These are phyloP conservation scores for Pseudogymnoascus verrucosus DNA, from an alignment of 2,329 filamentous ascomycete species.

Conservation along the genomic window DNA sequence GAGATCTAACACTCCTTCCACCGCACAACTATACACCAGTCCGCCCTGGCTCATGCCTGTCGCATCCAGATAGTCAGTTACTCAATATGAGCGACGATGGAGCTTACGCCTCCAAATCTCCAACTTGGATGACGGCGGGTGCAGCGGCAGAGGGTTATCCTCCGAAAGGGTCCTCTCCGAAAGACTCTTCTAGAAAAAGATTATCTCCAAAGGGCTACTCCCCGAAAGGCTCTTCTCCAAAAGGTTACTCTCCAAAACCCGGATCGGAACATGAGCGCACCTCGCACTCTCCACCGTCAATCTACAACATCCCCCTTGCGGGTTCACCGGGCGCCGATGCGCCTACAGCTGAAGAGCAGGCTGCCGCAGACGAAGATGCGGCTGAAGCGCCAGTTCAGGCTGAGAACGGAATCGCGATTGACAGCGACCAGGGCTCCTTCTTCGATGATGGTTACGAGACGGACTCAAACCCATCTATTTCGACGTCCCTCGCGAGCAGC, in stretches of 20 bases:
- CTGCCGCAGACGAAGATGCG: conserved; percentile 12
- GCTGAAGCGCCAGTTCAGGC: conserved; percentile 23
- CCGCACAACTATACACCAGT: not conserved
- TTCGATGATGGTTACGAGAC: conserved; percentile 26
- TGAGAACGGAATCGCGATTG: conserved; percentile 23
- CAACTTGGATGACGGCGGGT: not conserved
- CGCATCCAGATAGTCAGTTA: not conserved
- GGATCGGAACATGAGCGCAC: not conserved
- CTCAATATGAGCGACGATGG: conserved; percentile 6
- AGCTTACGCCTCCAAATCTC: not conserved
- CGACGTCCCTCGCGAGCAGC: conserved; percentile 24
- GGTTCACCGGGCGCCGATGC: not conserved
- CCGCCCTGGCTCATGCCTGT: not conserved
- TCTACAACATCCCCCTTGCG: not conserved
- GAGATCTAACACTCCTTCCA: not conserved
- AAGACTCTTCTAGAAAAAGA: not conserved
- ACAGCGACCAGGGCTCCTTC: conserved; percentile 12
- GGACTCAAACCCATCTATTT: conserved; percentile 18
- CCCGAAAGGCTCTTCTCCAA: not conserved
- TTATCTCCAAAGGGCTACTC: not conserved
- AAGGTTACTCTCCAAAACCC: not conserved
- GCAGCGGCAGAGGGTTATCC: not conserved
- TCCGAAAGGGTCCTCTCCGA: not conserved
- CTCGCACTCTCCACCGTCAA: not conserved
- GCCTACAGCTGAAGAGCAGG: not conserved